Evolutionary conservation across 306 rosid genomes (phyloP).

Genomic region (Trifolium repens): DNA sequence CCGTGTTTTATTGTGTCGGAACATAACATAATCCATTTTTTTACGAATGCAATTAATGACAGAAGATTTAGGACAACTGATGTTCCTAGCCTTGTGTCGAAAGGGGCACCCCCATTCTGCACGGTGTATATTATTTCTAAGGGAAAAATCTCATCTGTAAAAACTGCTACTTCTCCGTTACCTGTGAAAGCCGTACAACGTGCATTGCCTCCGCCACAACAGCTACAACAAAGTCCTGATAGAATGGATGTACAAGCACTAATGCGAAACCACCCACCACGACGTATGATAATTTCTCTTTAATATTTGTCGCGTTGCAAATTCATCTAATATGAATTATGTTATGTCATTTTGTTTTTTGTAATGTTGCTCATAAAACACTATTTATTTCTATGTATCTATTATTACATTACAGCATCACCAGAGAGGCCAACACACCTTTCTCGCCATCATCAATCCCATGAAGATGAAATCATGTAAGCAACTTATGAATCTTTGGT

Average conservation of each 20-base stretch:
- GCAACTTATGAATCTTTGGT: constrained; percentile 31
- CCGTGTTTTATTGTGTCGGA: constrained; percentile 11
- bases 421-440: constrained; percentile 37
- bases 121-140: constrained; percentile 73
- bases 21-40: constrained; percentile 22
- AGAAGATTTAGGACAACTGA: constrained; percentile 74
- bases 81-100: constrained; percentile 62
- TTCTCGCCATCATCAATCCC: constrained; percentile 9
- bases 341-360: constrained; percentile 1
- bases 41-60: constrained; percentile 16
- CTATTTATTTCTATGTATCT: not conserved
- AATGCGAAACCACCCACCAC: constrained; percentile 34
- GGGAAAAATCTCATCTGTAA: constrained; percentile 69
- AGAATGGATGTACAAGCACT: constrained; percentile 11
- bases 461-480: constrained; percentile 65
- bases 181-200: constrained; percentile 37
- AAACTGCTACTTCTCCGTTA: constrained; percentile 51
- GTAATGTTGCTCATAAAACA: constrained; percentile 17
- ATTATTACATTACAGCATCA: constrained; percentile 47
- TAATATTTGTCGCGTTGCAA: not conserved
- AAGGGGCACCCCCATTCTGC: constrained; percentile 75
- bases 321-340: not conserved
- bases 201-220: not conserved
- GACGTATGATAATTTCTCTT: constrained; percentile 41
- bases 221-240: constrained; percentile 10